A percentile compares a stretch with the other conserved stretches of the same genome.
phyloP scores from a whole-genome alignment of 208 protist species.

The Leishmania tropica region DNA sequence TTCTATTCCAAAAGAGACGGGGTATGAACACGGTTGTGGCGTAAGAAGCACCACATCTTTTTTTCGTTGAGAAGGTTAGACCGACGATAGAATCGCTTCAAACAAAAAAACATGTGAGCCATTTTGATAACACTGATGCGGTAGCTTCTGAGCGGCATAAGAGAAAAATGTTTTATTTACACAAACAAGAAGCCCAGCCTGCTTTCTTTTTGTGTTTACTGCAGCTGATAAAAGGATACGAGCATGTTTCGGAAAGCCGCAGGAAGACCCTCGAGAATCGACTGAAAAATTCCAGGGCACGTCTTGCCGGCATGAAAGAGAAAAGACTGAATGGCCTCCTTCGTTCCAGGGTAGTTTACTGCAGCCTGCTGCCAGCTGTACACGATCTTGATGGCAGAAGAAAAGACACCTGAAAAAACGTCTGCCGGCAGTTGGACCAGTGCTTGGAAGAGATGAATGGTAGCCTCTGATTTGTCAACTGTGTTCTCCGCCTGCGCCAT shows the following conservation, averaged over 20 bases:
- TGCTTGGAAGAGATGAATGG: slow-evolving; percentile 61
- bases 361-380: slow-evolving; percentile 67
- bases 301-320: slow-evolving; percentile 20
- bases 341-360: slow-evolving; percentile 26
- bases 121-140: neutral
- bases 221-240: slow-evolving; percentile 22
- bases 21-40: neutral
- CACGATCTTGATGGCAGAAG: slow-evolving; percentile 53
- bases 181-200: neutral
- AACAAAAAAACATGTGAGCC: neutral
- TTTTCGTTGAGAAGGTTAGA: neutral
- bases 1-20: neutral
- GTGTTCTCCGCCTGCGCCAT: slow-evolving; percentile 65
- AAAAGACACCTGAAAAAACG: slow-evolving; percentile 36
- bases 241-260: slow-evolving; percentile 24
- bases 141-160: neutral
- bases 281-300: slow-evolving; percentile 25
- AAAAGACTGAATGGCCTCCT: slow-evolving; percentile 29
- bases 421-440: slow-evolving; percentile 36
- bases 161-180: neutral
- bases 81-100: neutral
- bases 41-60: neutral
- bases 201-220: slow-evolving; percentile 9
- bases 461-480: slow-evolving; percentile 77
- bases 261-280: slow-evolving; percentile 23